These are phyloP conservation scores for Ascochyta clinopodiicola DNA, from an alignment of 2,329 filamentous ascomycete genomes.

Conservation along the genomic window DNA sequence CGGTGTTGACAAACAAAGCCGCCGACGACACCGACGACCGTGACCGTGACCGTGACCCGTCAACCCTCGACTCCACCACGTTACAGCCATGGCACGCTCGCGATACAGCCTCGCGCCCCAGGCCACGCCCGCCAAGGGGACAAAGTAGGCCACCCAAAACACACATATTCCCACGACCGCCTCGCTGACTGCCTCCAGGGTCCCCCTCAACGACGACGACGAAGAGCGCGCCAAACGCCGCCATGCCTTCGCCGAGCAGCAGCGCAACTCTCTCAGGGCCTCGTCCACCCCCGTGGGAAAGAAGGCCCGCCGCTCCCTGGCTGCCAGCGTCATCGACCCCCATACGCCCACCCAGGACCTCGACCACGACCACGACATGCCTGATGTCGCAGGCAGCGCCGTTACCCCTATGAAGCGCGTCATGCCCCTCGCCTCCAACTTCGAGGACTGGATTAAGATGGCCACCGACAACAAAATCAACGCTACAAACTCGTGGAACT, in stretches of 20 bases:
- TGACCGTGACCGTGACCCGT: too few species aligned
- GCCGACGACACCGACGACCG: conserved; percentile 7
- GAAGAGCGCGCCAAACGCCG: conserved; percentile 89
- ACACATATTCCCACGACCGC: background rate
- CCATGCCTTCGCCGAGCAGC: conserved; percentile 65
- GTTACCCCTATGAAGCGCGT: conserved; percentile 94
- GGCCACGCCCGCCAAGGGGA: conserved; percentile 8
- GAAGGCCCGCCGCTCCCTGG: conserved; percentile 58
- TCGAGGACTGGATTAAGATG: conserved; percentile 99
- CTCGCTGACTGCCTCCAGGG: conserved; percentile 59
- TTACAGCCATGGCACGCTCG: conserved; percentile 61
- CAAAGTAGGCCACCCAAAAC: background rate
- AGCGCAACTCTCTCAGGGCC: conserved; percentile 89
- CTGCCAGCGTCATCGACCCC: conserved; percentile 56
- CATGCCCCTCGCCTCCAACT: conserved; percentile 91
- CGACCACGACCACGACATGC: conserved; percentile 53
- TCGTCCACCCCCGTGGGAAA: conserved; percentile 77
- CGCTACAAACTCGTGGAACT: conserved; percentile 97
- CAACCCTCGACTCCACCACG: conserved; percentile 21
- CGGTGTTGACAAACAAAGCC: conserved; percentile 34
- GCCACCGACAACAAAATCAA: conserved; percentile 98
- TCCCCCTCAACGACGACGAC: conserved; percentile 94
- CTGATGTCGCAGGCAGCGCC: conserved; percentile 70
- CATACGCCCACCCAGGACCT: conserved; percentile 54
- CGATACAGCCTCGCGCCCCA: conserved; percentile 42